Evolutionary conservation across 2,329 filamentous ascomycete species (phyloP).

Genomic region (Tolypocladium pustulatum): DNA sequence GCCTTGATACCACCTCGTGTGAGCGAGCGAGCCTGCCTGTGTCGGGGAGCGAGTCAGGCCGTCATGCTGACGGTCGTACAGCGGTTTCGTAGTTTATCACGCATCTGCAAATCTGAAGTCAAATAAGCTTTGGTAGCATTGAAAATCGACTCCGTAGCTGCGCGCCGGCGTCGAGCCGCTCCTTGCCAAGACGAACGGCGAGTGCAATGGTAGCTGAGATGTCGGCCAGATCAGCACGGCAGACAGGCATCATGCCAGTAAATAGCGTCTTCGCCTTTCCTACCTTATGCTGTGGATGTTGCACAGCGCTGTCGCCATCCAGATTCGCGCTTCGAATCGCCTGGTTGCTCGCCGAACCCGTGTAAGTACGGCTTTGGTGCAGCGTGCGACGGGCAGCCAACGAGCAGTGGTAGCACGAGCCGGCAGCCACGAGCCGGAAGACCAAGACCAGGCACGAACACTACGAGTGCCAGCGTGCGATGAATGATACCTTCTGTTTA

Average conservation of each 20-base stretch:
- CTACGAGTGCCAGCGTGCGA: background rate
- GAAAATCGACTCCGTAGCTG: background rate
- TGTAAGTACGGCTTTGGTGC: background rate
- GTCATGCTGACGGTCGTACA: background rate
- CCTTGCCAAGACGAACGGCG: background rate
- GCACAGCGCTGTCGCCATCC: background rate
- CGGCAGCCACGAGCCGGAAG: background rate
- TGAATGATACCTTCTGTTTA: background rate
- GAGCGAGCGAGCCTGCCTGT: background rate
- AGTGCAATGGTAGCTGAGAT: background rate
- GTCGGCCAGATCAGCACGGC: background rate
- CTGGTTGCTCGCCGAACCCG: background rate
- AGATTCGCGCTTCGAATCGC: background rate
- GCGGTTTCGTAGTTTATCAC: background rate
- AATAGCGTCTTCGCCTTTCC: background rate
- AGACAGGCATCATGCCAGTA: background rate
- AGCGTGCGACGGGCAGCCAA: background rate
- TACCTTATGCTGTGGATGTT: background rate
- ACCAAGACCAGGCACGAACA: background rate
- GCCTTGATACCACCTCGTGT: background rate
- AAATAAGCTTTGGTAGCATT: background rate
- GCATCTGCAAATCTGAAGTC: background rate
- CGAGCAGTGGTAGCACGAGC: background rate
- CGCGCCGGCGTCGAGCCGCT: background rate
- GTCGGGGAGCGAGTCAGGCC: background rate